Percentiles rank a stretch among this genome's conserved stretches.
Conservation (phyloP, 2,329 filamentous ascomycete genomes). For the Dothistroma septosporum region DNA sequence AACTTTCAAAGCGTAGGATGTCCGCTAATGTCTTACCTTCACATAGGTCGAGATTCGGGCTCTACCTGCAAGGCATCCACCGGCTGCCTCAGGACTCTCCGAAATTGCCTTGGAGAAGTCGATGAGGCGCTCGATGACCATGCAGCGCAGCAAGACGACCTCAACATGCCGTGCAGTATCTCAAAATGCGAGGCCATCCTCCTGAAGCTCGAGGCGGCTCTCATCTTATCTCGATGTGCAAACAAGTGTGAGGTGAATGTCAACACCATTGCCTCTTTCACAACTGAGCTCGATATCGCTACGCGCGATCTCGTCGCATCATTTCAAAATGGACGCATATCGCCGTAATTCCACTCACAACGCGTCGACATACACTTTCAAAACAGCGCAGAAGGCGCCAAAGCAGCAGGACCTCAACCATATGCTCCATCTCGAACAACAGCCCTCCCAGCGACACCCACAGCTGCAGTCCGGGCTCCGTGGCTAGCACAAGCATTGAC, state of each 20-base stretch:
- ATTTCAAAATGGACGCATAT: background rate
- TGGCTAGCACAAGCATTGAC: background rate
- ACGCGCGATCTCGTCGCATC: background rate
- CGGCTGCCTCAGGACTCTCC: constrained; percentile 13
- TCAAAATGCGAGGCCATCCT: constrained; percentile 12
- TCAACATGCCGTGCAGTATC: constrained; percentile 5
- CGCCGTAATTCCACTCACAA: background rate
- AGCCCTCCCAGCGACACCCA: background rate
- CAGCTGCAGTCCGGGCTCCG: too few species aligned
- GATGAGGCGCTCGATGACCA: constrained; percentile 17
- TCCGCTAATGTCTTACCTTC: background rate
- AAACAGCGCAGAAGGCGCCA: background rate
- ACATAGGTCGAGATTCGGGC: constrained; percentile 12
- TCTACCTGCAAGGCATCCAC: constrained; percentile 10
- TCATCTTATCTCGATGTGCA: constrained; percentile 4
- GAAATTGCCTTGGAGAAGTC: constrained; percentile 21
- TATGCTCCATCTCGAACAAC: background rate
- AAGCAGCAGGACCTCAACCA: constrained; percentile 1
- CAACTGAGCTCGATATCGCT: background rate
- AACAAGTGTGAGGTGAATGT: background rate
- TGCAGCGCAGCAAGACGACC: background rate
- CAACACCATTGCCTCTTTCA: background rate
- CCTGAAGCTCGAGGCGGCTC: constrained; percentile 12
- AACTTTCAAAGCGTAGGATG: background rate
- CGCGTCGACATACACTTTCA: background rate